Evolutionary conservation across 2,329 filamentous ascomycete species (phyloP).

Genomic region (Fusarium keratoplasticum): DNA sequence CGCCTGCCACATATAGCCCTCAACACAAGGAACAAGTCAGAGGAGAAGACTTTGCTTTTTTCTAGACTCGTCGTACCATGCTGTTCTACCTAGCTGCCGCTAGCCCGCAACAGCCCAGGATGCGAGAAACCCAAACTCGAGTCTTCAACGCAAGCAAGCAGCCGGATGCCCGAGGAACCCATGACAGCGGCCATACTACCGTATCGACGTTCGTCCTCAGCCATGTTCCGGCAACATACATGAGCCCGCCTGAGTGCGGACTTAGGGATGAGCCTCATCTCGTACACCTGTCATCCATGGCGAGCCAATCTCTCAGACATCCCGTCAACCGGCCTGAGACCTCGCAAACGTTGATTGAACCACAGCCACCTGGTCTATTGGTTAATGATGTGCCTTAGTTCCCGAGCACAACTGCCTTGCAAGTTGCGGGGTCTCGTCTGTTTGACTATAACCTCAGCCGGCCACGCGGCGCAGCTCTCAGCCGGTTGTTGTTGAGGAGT

Average conservation of each 20-base stretch:
- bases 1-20: constrained; percentile 14
- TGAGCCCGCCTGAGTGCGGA: background rate
- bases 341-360: constrained; percentile 17
- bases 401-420: constrained; percentile 8
- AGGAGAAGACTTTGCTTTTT: constrained; percentile 36
- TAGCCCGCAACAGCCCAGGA: constrained; percentile 16
- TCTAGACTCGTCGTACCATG: constrained; percentile 37
- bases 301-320: constrained; percentile 6
- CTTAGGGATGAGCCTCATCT: constrained; percentile 15
- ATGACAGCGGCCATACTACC: constrained; percentile 11
- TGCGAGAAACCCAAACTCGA: constrained; percentile 21
- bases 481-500: constrained; percentile 11
- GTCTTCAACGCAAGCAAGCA: constrained; percentile 20
- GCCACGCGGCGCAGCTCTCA: constrained; percentile 17
- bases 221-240: constrained; percentile 7
- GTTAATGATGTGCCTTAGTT: constrained; percentile 9
- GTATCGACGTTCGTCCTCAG: constrained; percentile 7
- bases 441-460: constrained; percentile 20
- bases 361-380: constrained; percentile 12
- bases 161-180: constrained; percentile 16
- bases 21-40: constrained; percentile 3
- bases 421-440: constrained; percentile 13
- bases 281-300: constrained; percentile 14
- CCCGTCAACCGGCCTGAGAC: constrained; percentile 19
- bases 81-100: constrained; percentile 17